Base-by-base conservation (phyloP, 1,284 basidiomycete species). In the Sanghuangporus weigelae region DNA sequence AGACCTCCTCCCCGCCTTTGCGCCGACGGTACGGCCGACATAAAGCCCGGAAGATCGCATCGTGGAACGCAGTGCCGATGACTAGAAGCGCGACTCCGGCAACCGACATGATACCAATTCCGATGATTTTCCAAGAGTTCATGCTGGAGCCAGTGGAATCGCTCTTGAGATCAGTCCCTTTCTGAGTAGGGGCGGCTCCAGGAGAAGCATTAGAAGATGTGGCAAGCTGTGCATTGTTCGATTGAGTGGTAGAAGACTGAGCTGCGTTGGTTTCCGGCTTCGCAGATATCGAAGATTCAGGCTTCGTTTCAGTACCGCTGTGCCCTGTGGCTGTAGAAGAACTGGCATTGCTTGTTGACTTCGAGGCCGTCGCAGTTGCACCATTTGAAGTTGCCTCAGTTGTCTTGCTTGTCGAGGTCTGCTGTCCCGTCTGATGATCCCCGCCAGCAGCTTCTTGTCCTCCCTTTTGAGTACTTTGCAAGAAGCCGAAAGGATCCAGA, bases 121-220 rank as follows among this genome's bases (percentile, higher is more conserved):
- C 65, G 35, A 66, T 58, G 14, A 63, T 51, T 46, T 66, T 66
- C 65, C 65, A 66, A n/a, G 54, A 57, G 62, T 62, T 66, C 57
- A 63, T 55, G 44, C 46, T 62, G 12, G 58, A 31, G 35, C 62
- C 42, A 2, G 65, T 57, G 7, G 58, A 16, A 48, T 49, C 53
- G 31, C 53, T 57, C 5, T 42, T 19, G 38, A 11, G 16, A 11
- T 36, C 39, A 23, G 35, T 35, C 16, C 14, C 19, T 14, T 10
- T n/a, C 35, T 23, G 49, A 11, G 21, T 51, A 23, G 21, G 21
- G 21, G 50, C 14, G 21, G 8, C 14, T 39, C 49, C 44, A 53
- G 57, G 39, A 40, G 19, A 55, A 7, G 46, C 53, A 49, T 19
- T 39, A 4, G 51, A 16, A 31, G 31, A 3, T 35, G 53, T n/a